Evolutionary conservation across 2,329 filamentous ascomycete genomes (phyloP).

Genomic region (Aschersonia sp.): DNA sequence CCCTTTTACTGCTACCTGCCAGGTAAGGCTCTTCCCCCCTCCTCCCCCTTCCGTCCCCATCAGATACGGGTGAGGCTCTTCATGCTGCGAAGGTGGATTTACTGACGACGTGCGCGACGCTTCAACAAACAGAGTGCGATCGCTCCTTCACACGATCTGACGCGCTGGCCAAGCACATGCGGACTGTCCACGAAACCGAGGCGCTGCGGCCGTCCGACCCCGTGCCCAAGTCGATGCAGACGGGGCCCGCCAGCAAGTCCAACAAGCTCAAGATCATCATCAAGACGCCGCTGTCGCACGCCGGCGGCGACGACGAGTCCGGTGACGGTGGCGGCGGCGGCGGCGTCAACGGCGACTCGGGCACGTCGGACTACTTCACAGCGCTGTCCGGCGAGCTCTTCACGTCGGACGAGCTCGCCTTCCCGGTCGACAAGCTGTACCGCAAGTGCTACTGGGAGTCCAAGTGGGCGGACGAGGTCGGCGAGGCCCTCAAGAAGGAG

Average conservation of each 20-base stretch:
- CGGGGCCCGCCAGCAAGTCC: slow-evolving; percentile 26
- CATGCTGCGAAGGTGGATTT: too few relatives aligned
- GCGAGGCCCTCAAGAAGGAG: slow-evolving; percentile 47
- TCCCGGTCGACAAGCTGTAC: slow-evolving; percentile 44
- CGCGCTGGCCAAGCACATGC: slow-evolving; percentile 94
- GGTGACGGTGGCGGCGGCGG: slow-evolving; percentile 37
- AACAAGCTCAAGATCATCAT: slow-evolving; percentile 48
- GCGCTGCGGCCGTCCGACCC: slow-evolving; percentile 68
- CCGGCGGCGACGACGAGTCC: slow-evolving; percentile 35
- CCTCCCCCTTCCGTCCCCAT: not conserved
- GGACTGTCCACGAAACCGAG: slow-evolving; percentile 95
- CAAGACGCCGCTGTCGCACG: slow-evolving; percentile 44
- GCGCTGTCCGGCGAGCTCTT: slow-evolving; percentile 45
- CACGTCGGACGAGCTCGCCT: slow-evolving; percentile 45
- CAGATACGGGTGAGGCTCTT: not conserved
- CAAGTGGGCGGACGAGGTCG: slow-evolving; percentile 57
- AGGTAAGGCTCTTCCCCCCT: slow-evolving; percentile 39
- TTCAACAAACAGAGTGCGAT: slow-evolving; percentile 61
- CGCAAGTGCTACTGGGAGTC: slow-evolving; percentile 57
- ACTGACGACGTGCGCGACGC: too few relatives aligned
- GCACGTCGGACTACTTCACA: slow-evolving; percentile 44
- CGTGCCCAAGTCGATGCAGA: slow-evolving; percentile 54
- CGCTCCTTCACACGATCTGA: slow-evolving; percentile 92
- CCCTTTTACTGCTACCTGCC: slow-evolving; percentile 94
- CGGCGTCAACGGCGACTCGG: slow-evolving; percentile 34